These are phyloP conservation scores for Lactarius evosmus DNA, from an alignment of 768 basidiomycete genomes.

Conservation along the genomic window DNA sequence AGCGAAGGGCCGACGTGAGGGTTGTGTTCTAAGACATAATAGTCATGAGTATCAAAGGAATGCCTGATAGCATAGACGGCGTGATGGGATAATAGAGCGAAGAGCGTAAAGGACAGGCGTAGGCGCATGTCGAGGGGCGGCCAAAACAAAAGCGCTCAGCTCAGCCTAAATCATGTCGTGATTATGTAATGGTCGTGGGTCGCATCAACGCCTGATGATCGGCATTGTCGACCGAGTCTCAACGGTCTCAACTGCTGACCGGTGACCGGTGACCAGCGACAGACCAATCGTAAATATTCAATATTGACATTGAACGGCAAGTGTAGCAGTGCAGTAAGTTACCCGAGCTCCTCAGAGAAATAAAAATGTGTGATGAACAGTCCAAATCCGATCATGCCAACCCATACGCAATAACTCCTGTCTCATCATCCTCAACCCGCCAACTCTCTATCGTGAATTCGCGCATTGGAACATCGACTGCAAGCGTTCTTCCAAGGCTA, in stretches of 20 bases:
- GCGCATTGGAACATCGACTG: neutral
- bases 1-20: constrained; percentile 53
- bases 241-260: too few species aligned
- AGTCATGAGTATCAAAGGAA: constrained; percentile 63
- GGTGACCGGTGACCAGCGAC: too few species aligned
- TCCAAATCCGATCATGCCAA: neutral
- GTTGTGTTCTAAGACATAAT: constrained; percentile 76
- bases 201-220: neutral
- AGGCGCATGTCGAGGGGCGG: constrained; percentile 24
- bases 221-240: too few species aligned
- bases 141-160: neutral
- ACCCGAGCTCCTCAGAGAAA: neutral
- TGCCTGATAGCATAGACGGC: constrained; percentile 41
- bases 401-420: constrained; percentile 11
- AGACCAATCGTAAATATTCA: too few species aligned
- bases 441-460: constrained; percentile 27
- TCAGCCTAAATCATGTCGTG: neutral
- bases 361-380: neutral
- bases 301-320: too few species aligned
- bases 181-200: neutral
- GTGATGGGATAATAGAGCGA: constrained; percentile 34
- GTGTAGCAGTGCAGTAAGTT: neutral
- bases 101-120: constrained; percentile 30
- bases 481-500: constrained; percentile 11
- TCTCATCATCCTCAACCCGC: constrained; percentile 15